Evolutionary conservation across 2,329 filamentous ascomycete genomes (phyloP).

Genomic region (Cladosporium velox): DNA sequence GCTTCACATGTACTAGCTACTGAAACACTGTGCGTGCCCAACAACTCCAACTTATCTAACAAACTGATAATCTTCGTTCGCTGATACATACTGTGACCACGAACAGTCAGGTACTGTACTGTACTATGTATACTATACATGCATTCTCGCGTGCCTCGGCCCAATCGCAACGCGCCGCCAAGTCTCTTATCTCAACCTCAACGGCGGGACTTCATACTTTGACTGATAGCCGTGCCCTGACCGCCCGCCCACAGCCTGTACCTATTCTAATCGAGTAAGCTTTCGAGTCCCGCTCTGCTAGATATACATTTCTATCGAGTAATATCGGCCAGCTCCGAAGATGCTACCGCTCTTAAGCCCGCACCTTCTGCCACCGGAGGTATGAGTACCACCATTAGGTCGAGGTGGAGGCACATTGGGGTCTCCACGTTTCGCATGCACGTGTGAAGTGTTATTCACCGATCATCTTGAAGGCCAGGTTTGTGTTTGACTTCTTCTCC

Average conservation of each 20-base stretch:
- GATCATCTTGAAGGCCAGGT: background rate
- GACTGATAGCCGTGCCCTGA: slow-evolving; percentile 9
- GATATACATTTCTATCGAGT: slow-evolving; percentile 14
- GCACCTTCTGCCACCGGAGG: background rate
- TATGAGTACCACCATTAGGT: background rate
- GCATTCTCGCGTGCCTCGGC: slow-evolving; percentile 4
- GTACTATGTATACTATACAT: background rate
- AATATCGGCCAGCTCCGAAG: slow-evolving; percentile 18
- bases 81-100: background rate
- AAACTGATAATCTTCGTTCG: background rate
- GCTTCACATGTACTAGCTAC: too few species aligned
- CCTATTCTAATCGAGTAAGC: slow-evolving; percentile 17
- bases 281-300: background rate
- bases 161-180: background rate
- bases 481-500: background rate
- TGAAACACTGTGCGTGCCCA: background rate
- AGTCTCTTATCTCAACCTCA: slow-evolving; percentile 7
- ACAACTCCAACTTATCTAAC: background rate
- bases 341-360: background rate
- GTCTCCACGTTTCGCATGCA: slow-evolving; percentile 13
- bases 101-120: background rate
- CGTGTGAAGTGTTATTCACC: background rate
- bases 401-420: slow-evolving; percentile 6
- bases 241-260: background rate
- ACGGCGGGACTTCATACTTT: background rate